Conservation (phyloP, 2,329 filamentous ascomycete species). For the Kalmusia sp. region DNA sequence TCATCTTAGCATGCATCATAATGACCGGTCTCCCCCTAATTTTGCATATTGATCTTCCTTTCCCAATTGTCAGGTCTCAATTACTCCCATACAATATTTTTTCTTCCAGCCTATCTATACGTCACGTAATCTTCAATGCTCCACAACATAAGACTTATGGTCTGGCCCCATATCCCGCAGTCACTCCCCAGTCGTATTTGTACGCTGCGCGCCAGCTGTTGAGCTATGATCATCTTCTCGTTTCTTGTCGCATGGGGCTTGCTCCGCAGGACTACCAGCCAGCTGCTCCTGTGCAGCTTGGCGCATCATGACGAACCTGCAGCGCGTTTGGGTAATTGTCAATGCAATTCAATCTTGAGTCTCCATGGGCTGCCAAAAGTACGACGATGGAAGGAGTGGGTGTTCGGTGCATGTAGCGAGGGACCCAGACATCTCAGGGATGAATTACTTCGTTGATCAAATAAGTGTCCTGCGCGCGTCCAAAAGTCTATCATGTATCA, state of each 20-base stretch:
- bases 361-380: neutral
- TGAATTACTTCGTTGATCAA: neutral
- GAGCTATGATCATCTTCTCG: neutral
- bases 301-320: neutral
- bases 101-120: too few relatives aligned
- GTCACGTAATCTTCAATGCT: too few relatives aligned
- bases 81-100: too few relatives aligned
- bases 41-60: too few relatives aligned
- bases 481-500: neutral
- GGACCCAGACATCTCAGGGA: neutral
- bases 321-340: slow-evolving; percentile 11
- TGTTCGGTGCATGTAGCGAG: neutral
- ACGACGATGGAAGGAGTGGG: neutral
- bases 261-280: neutral
- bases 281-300: neutral
- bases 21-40: too few relatives aligned
- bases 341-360: neutral
- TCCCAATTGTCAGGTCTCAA: too few relatives aligned
- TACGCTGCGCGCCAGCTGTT: slow-evolving; percentile 12
- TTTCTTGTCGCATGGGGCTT: neutral
- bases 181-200: slow-evolving; percentile 11
- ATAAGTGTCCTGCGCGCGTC: neutral
- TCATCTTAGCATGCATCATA: too few relatives aligned
- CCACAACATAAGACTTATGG: too few relatives aligned
- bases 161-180: too few relatives aligned